Evolutionary conservation across 768 basidiomycete genomes (phyloP).

Genomic region (Trametopsis cervina): DNA sequence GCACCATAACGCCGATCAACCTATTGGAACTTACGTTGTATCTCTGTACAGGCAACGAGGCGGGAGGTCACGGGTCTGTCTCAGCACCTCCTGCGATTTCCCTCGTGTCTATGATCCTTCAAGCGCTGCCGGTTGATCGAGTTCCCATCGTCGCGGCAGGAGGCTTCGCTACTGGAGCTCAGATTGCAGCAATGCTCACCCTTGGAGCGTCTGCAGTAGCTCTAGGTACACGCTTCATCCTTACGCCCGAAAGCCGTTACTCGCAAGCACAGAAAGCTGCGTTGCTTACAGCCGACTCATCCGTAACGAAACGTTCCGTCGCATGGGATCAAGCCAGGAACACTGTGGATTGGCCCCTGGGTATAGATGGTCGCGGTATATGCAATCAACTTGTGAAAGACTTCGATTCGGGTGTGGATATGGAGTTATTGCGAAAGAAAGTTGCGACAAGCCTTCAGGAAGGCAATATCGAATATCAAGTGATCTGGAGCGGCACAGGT

Average conservation of each 20-base stretch:
- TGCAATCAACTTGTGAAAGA: slow-evolving; percentile 53
- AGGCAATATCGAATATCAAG: slow-evolving; percentile 20
- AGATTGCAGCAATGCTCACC: slow-evolving; percentile 57
- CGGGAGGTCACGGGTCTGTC: slow-evolving; percentile 69
- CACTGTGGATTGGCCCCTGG: slow-evolving; percentile 26
- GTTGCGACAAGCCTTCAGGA: slow-evolving; percentile 17
- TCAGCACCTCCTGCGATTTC: slow-evolving; percentile 54
- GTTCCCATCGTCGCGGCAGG: slow-evolving; percentile 69
- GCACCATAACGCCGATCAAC: not conserved
- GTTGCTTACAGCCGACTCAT: slow-evolving; percentile 21
- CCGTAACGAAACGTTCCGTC: slow-evolving; percentile 25
- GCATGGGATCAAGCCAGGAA: slow-evolving; percentile 28
- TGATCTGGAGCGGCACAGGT: slow-evolving; percentile 31
- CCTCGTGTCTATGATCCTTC: slow-evolving; percentile 50
- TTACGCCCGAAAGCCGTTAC: slow-evolving; percentile 54
- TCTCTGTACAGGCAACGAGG: slow-evolving; percentile 53
- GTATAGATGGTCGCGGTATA: slow-evolving; percentile 42
- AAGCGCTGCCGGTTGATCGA: slow-evolving; percentile 29
- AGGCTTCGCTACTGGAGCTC: slow-evolving; percentile 57
- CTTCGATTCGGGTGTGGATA: slow-evolving; percentile 40
- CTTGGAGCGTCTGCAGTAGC: slow-evolving; percentile 67
- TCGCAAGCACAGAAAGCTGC: slow-evolving; percentile 27
- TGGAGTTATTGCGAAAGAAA: slow-evolving; percentile 9
- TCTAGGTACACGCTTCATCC: slow-evolving; percentile 70
- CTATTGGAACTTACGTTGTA: not conserved